Base-by-base conservation (phyloP, 2,329 filamentous ascomycete species). In the Cercospora citrullina region DNA sequence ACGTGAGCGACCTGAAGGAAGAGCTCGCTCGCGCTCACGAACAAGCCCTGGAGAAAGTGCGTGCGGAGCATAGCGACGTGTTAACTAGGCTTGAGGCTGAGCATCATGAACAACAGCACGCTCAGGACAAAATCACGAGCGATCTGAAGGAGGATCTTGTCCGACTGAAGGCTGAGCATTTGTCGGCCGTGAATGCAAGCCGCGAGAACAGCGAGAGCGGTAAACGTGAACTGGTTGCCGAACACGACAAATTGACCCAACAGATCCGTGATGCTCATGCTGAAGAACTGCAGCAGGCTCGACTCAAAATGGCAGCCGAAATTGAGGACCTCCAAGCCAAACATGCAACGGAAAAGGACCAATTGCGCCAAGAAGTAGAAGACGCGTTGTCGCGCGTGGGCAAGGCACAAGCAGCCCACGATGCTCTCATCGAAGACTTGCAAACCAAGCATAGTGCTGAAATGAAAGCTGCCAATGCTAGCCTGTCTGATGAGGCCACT, bases 261-360 rank as follows among this genome's bases (percentile, higher is more conserved):
- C 31, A 62, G 14, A 39, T 66, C n/a, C 63, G 55, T 16, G 53
- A 59, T 21, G 23, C 12, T 12, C 65, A 71, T 28, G 31, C 61
- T n/a, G 36, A 61, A n/a, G 59, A 65, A n/a, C 53, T 68, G 28
- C 63, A 70, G 31, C 65, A 66, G 21, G 4, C 65, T 60, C 57
- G 63, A 57, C 57, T 63, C 10, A 62, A 70, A 21, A 42, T 70
- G 33, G 63, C 71, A 12, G 33, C 59, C 36, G 68, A 71, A 30
- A 64, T n/a, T 31, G 62, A 70, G 39, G 53, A 64, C 7, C 18
- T 68, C 5, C 58, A 42, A n/a, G n/a, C 59, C 5, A 39, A 53
- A 26, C 55, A 16, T 30, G 51, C 36, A 36, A 33, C 28, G 28
- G 68, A 67, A 23, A 60, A 68, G 12, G 64, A 62, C 33, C 53